phyloP scores from a whole-genome alignment of 129 eudicot genomes.

The Cynara cardunculus region DNA sequence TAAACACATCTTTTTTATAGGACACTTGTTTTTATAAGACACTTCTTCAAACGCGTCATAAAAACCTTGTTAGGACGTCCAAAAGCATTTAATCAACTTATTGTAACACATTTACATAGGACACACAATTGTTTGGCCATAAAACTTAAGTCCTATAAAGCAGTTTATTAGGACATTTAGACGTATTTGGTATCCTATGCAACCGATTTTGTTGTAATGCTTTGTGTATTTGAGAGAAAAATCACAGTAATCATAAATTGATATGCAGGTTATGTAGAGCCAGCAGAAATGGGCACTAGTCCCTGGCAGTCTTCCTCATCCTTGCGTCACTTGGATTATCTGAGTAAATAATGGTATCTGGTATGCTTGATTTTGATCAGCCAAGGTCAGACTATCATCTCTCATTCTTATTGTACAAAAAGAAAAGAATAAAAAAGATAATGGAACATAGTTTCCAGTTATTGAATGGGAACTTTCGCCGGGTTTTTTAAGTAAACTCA shows the following conservation, averaged over 20 bases:
- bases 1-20: neutral
- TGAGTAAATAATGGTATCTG: conserved; percentile 15
- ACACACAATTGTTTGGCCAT: neutral
- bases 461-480: neutral
- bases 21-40: no score
- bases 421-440: conserved; percentile 2
- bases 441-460: conserved; percentile 10
- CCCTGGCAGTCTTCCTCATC: conserved; percentile 12
- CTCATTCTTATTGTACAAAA: conserved; percentile 37
- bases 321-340: conserved; percentile 15
- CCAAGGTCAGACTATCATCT: conserved; percentile 20
- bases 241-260: neutral
- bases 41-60: neutral
- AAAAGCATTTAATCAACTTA: neutral
- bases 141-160: neutral
- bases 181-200: neutral
- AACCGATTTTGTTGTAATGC: neutral
- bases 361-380: neutral
- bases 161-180: neutral
- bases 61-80: neutral
- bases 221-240: neutral
- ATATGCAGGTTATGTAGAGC: conserved; percentile 33
- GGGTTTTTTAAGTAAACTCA: neutral
- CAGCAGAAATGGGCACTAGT: conserved; percentile 17
- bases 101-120: neutral